These are phyloP conservation scores for Leishmania aethiopica DNA, from an alignment of 208 protist species.

Conservation along the genomic window DNA sequence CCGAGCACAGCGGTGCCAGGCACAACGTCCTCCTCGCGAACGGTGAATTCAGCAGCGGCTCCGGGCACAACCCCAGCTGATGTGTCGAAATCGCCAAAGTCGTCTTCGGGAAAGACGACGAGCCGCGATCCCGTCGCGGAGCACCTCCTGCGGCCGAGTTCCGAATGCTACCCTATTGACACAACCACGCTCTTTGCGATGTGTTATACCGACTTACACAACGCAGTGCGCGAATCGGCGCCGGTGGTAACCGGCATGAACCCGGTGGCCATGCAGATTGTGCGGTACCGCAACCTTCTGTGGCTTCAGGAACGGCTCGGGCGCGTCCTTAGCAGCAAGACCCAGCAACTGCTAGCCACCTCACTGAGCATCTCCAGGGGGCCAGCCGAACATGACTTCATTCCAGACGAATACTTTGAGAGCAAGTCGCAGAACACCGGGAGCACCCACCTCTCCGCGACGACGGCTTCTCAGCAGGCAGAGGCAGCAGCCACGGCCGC, in stretches of 20 bases:
- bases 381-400: conserved; percentile 49
- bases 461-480: not conserved
- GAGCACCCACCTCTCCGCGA: not conserved
- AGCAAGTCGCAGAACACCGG: not conserved
- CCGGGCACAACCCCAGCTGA: not conserved
- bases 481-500: not conserved
- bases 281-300: conserved; percentile 57
- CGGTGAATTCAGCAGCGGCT: not conserved
- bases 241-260: conserved; percentile 9
- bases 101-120: not conserved
- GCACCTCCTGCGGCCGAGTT: conserved; percentile 27
- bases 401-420: conserved; percentile 56
- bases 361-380: conserved; percentile 43
- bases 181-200: conserved; percentile 27
- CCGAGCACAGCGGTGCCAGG: not conserved
- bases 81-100: not conserved
- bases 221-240: conserved; percentile 2
- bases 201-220: conserved; percentile 39
- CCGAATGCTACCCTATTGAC: conserved; percentile 40
- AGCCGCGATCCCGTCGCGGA: conserved; percentile 3
- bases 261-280: conserved; percentile 31
- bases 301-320: conserved; percentile 64
- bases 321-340: conserved; percentile 41
- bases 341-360: conserved; percentile 32
- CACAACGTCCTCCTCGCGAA: not conserved